Evolutionary conservation across 1,139 yeast species (phyloP).

Genomic region (Suhomyces choctaworum): DNA sequence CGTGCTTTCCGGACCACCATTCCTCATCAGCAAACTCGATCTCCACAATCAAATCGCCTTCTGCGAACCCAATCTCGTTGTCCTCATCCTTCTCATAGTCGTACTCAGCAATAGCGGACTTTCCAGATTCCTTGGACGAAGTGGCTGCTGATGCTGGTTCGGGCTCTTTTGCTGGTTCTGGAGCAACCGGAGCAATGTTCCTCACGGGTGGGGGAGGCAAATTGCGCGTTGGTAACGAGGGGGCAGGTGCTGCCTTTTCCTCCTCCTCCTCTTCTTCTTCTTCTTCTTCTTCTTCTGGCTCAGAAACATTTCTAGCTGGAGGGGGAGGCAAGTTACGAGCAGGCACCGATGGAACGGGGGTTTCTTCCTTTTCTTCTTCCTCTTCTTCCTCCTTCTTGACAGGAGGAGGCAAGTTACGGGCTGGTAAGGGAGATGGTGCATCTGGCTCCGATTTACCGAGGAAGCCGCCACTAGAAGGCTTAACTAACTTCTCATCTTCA

Average conservation of each 20-base stretch:
- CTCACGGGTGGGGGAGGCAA: slow-evolving; percentile 20
- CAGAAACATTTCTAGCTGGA: slow-evolving; percentile 13
- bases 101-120: slow-evolving; percentile 61
- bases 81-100: slow-evolving; percentile 75
- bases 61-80: slow-evolving; percentile 65
- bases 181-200: slow-evolving; percentile 13
- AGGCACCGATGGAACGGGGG: slow-evolving; percentile 26
- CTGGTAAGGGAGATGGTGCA: slow-evolving; percentile 23
- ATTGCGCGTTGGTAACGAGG: slow-evolving; percentile 27
- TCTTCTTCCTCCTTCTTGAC: slow-evolving; percentile 20
- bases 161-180: slow-evolving; percentile 14
- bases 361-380: slow-evolving; percentile 9
- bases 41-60: slow-evolving; percentile 64
- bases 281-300: background rate
- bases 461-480: slow-evolving; percentile 9
- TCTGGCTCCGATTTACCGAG: background rate
- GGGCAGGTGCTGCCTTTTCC: slow-evolving; percentile 16
- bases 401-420: slow-evolving; percentile 23
- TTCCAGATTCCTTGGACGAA: slow-evolving; percentile 10
- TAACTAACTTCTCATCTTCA: slow-evolving; percentile 18
- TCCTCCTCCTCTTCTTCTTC: background rate
- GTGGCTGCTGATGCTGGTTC: slow-evolving; percentile 10
- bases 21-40: slow-evolving; percentile 73
- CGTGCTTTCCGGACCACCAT: slow-evolving; percentile 80
- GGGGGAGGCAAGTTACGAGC: slow-evolving; percentile 24